Evolutionary conservation across 2,329 filamentous ascomycete species (phyloP).

Genomic region (Ceratocystis harringtonii): DNA sequence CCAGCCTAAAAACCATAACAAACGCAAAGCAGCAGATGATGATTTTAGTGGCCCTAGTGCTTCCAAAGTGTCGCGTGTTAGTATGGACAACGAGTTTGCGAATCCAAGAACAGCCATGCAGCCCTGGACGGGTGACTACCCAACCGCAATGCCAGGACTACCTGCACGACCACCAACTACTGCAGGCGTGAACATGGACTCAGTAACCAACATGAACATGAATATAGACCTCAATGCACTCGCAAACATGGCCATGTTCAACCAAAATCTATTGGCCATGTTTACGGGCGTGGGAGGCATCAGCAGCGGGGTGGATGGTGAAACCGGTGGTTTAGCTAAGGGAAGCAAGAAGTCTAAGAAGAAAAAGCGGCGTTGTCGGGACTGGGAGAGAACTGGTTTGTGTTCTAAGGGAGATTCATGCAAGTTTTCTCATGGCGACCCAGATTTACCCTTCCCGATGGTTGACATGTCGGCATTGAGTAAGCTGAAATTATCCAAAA

Average conservation of each 20-base stretch:
- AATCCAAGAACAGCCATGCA: conserved; percentile 3
- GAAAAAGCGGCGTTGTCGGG: conserved; percentile 11
- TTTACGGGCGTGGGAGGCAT: conserved; percentile 7
- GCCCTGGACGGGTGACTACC: conserved; percentile 4
- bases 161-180: background rate
- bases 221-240: conserved; percentile 12
- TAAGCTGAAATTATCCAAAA: conserved; percentile 3
- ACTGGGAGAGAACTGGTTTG: conserved; percentile 7
- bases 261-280: conserved; percentile 15
- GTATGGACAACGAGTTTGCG: conserved; percentile 1
- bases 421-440: conserved; percentile 5
- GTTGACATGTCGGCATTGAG: conserved; percentile 7
- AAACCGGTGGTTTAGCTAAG: background rate
- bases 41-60: background rate
- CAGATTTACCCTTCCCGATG: background rate
- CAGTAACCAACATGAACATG: conserved; percentile 7
- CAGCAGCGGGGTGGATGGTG: background rate
- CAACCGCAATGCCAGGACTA: background rate
- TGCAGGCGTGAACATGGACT: background rate
- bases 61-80: conserved; percentile 5
- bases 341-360: conserved; percentile 9
- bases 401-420: conserved; percentile 12
- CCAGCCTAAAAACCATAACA: conserved; percentile 7
- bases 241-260: conserved; percentile 14
- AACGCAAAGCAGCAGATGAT: conserved; percentile 8